These are phyloP conservation scores for Microsporum audouinii DNA, from an alignment of 2,329 filamentous ascomycete species.

Conservation along the genomic window DNA sequence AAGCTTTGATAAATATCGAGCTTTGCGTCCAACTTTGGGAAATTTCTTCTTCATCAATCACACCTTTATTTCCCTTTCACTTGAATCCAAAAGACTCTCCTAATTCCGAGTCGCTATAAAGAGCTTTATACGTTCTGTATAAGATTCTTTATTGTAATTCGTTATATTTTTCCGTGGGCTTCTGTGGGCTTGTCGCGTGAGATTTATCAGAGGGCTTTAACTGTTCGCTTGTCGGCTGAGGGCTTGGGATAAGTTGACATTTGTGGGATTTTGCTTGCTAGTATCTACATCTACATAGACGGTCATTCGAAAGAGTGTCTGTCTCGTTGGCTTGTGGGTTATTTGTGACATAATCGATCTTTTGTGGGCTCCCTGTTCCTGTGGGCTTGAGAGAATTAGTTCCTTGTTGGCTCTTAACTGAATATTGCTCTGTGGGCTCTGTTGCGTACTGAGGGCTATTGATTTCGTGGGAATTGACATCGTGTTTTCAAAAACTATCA, in stretches of 20 bases:
- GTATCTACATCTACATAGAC: conserved; percentile 17
- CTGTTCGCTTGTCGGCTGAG: conserved; percentile 26
- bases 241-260: conserved; percentile 27
- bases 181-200: conserved; percentile 27
- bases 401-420: conserved; percentile 5
- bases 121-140: conserved; percentile 2
- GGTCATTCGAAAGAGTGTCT: conserved; percentile 23
- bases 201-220: conserved; percentile 26
- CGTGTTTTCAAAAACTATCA: neutral
- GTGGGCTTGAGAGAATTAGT: conserved; percentile 8
- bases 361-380: conserved; percentile 13
- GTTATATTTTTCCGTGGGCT: conserved; percentile 28
- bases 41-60: neutral
- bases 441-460: conserved; percentile 4
- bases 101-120: conserved; percentile 17
- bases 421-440: conserved; percentile 17
- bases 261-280: conserved; percentile 2
- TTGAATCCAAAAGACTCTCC: conserved; percentile 20
- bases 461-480: neutral
- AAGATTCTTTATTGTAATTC: conserved; percentile 15
- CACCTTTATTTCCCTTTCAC: conserved; percentile 5
- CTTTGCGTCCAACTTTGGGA: neutral
- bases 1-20: neutral
- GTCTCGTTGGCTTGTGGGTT: conserved; percentile 2
- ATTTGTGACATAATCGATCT: conserved; percentile 3